Evolutionary conservation across 495 filamentous ascomycete species (phyloP).

Genomic region (Rostrohypoxylon terebratum): DNA sequence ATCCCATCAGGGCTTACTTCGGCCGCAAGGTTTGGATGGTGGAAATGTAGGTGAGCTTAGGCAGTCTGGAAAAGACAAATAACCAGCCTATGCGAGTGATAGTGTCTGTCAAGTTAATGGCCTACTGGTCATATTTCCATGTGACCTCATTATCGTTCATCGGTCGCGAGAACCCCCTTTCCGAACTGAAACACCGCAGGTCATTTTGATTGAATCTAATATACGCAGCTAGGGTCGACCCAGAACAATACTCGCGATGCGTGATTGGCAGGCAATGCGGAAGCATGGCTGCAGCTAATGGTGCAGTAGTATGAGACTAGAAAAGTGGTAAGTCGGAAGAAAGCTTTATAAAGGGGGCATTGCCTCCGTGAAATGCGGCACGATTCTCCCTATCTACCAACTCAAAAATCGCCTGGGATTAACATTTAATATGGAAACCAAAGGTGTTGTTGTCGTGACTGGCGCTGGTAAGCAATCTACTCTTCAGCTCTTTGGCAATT

Average conservation of each 20-base stretch:
- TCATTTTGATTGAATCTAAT: conserved; percentile 1
- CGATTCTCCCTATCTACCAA: neutral
- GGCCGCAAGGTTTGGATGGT: conserved; percentile 51
- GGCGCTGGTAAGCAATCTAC: neutral
- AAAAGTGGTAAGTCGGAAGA: neutral
- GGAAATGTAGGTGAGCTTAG: conserved; percentile 50
- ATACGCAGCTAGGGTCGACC: neutral
- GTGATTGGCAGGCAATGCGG: too few species aligned
- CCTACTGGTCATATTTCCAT: conserved; percentile 32
- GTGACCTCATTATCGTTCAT: conserved; percentile 45
- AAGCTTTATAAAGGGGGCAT: neutral
- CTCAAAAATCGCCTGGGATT: neutral
- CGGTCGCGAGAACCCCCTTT: conserved; percentile 31
- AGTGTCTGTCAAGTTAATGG: conserved; percentile 33
- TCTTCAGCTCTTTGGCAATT: neutral
- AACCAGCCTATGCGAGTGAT: conserved; percentile 11
- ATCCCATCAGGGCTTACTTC: conserved; percentile 36
- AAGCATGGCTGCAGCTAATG: neutral
- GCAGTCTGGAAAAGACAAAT: conserved; percentile 43
- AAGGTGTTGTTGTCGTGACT: conserved; percentile 2
- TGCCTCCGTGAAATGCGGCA: neutral
- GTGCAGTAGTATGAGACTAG: neutral
- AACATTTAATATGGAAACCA: neutral
- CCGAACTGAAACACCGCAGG: conserved; percentile 24
- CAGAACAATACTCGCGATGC: neutral